Percentiles rank a stretch among this genome's conserved stretches.
phyloP scores from a whole-genome alignment of 2,329 filamentous ascomycete species.

The Talaromyces sp. region DNA sequence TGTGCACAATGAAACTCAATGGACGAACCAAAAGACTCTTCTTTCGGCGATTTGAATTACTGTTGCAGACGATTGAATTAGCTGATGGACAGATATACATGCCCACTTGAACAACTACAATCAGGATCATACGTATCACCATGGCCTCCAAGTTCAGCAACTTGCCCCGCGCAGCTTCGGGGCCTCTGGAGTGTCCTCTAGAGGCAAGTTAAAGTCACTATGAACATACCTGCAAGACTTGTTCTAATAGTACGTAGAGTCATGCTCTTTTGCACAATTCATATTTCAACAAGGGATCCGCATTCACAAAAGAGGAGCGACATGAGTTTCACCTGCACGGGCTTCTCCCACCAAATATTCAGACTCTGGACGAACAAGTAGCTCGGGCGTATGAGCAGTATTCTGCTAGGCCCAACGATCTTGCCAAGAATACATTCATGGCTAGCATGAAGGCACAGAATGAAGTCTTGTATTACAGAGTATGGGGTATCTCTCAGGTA shows the following conservation, averaged over 20 bases:
- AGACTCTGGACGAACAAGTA: conserved; percentile 71
- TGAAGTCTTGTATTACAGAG: conserved; percentile 72
- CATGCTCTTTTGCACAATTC: conserved; percentile 57
- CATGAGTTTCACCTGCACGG: conserved; percentile 64
- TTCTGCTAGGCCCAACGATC: conserved; percentile 52
- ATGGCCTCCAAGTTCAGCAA: conserved; percentile 22
- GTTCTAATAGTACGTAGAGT: conserved; percentile 27
- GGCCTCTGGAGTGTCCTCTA: conserved; percentile 25
- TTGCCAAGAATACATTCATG: conserved; percentile 85
- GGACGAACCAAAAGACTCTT: no score
- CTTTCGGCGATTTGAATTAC: no score
- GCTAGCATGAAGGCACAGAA: conserved; percentile 82
- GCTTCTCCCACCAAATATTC: conserved; percentile 65
- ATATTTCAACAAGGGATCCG: conserved; percentile 79
- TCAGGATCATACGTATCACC: neutral
- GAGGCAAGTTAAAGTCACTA: conserved; percentile 14
- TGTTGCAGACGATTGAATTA: neutral
- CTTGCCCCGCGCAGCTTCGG: conserved; percentile 24
- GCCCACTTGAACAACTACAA: neutral
- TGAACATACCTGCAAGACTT: neutral
- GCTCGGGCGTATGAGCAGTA: conserved; percentile 79
- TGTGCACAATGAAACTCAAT: no score
- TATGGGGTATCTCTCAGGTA: conserved; percentile 33
- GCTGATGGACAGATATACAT: no score
- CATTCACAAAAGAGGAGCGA: conserved; percentile 66